Evolutionary conservation across 1,284 basidiomycete species (phyloP), one percentile per base, ranked within the genome.

Genomic region (Thelephora terrestris): DNA sequence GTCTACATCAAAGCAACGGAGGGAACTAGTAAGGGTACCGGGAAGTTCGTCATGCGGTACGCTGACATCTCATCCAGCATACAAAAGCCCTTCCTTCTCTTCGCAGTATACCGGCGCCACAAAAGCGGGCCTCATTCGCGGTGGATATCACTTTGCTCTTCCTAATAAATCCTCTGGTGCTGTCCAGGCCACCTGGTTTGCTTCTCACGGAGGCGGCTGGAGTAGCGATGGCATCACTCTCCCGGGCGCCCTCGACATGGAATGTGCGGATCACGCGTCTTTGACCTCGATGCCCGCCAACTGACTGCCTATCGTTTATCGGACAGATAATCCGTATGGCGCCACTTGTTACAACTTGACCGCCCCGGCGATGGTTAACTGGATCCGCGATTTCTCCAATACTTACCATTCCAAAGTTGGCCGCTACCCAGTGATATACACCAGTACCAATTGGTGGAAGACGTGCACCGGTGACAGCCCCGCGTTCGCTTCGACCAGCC

Each of bases 1-100:
- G 78, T 69, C 9, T 82, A 72, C 58, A 81, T 85, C 71, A 85
- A 85, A 60, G 82, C 80, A 12, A 85, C 81, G 5, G 80, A 85
- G 58, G 78, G 79, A 14, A 81, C 75, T 36, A 62, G 71, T 81
- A 51, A 54, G 62, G 48, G 21, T 1, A n/a, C 9, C 10, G 3
- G 20, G n/a, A 21, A 6, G n/a, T 12, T 42, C 17, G 25, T 42
- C 39, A 12, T 42, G 6, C 39, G 3, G 16, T 7, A n/a, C 16
- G 10, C 17, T 43, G 17, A 42, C 48, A 36, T 40, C 37, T 36
- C 34, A 29, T n/a, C 3, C 48, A 72, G 71, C 59, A 3, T 71
- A 62, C 53, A 58, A 20, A 2, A 65, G 65, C 56, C 62, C 74
- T 0, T 50, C 62, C 18, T 79, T 81, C 63, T 71, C 66, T 27